Evolutionary conservation across 2,329 filamentous ascomycete species (phyloP).

Genomic region (Madurella fahalii): DNA sequence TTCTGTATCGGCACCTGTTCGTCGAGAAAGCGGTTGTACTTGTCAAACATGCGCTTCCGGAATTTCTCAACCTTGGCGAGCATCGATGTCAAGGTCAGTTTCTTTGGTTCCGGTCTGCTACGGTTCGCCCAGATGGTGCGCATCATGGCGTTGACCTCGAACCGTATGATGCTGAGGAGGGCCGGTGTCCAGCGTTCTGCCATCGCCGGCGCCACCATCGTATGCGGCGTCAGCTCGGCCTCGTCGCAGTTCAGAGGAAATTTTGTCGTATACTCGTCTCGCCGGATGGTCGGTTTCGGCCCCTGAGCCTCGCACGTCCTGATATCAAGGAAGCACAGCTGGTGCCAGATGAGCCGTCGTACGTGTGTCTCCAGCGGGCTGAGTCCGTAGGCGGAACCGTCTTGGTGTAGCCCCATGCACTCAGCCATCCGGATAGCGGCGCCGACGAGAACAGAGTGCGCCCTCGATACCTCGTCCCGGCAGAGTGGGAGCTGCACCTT

Average conservation of each 20-base stretch:
- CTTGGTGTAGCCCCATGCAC: constrained; percentile 72
- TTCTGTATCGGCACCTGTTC: constrained; percentile 57
- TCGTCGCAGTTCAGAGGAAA: constrained; percentile 70
- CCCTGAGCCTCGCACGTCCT: constrained; percentile 71
- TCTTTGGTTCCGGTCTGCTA: constrained; percentile 57
- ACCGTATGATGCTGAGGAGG: constrained; percentile 63
- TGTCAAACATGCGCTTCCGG: constrained; percentile 58
- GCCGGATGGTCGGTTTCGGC: constrained; percentile 65
- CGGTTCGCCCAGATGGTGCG: constrained; percentile 67
- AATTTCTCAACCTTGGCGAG: constrained; percentile 68
- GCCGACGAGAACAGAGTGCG: constrained; percentile 68
- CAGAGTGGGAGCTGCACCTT: constrained; percentile 61
- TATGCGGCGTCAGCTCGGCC: constrained; percentile 47
- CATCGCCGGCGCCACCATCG: constrained; percentile 40
- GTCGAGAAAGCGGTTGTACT: constrained; percentile 61
- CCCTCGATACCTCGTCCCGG: constrained; percentile 65
- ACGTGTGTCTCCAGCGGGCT: constrained; percentile 66
- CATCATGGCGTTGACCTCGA: constrained; percentile 71
- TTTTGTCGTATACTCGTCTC: constrained; percentile 70
- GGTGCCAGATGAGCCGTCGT: constrained; percentile 70
- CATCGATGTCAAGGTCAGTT: constrained; percentile 58
- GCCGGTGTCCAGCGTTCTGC: constrained; percentile 61
- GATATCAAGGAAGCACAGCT: constrained; percentile 72
- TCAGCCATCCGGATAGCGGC: constrained; percentile 70
- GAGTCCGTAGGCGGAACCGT: constrained; percentile 63